Evolutionary conservation across 148 eudicot genomes (phyloP).

Genomic region (Linanthus parryae): DNA sequence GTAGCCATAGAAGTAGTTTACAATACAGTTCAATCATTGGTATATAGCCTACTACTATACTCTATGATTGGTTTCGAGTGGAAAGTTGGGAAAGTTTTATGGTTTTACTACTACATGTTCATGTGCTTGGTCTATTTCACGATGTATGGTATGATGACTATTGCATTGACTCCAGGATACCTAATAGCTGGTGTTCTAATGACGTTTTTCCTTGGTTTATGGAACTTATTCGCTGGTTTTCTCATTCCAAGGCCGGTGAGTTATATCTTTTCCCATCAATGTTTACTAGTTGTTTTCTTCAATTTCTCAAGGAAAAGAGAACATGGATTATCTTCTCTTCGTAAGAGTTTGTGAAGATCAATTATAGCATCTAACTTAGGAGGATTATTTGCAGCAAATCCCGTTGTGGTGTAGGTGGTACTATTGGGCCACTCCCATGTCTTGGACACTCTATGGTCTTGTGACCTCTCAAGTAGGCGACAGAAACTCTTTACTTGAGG

Average conservation of each 20-base stretch:
- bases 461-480: constrained; percentile 69
- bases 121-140: constrained; percentile 48
- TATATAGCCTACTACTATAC: constrained; percentile 38
- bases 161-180: constrained; percentile 51
- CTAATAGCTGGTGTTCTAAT: constrained; percentile 42
- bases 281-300: background rate
- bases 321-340: background rate
- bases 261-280: background rate
- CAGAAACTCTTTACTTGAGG: constrained; percentile 13
- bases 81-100: constrained; percentile 37
- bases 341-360: background rate
- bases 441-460: constrained; percentile 74
- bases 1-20: constrained; percentile 50
- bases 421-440: constrained; percentile 60
- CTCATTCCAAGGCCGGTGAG: constrained; percentile 49
- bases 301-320: background rate
- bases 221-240: constrained; percentile 75
- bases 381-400: background rate
- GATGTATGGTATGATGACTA: constrained; percentile 59
- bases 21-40: constrained; percentile 26
- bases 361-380: background rate
- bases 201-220: constrained; percentile 52
- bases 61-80: constrained; percentile 70
- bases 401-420: background rate
- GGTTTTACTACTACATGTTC: constrained; percentile 49